Base-by-base conservation (phyloP, 2,329 filamentous ascomycete genomes). In the Xylariaceae sp. region DNA sequence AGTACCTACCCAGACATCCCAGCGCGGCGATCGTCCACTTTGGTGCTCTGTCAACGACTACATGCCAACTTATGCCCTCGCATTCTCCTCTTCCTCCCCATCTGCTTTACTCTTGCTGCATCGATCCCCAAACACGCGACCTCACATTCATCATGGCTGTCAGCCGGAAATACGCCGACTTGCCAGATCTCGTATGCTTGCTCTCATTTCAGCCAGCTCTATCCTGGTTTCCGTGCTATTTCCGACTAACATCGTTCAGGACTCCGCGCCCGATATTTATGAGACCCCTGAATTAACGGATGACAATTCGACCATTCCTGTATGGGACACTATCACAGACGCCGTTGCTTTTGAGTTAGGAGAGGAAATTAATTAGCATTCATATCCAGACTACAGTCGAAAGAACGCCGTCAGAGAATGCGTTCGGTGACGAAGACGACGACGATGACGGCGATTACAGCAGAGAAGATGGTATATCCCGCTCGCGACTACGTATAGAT, bases 201-300 rank as follows among this genome's bases (percentile, higher is more conserved):
- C 92, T 77, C 39, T 56, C 11, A 64, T 62, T 42, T 23, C 55
- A 61, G 47, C 35, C 54, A 4, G 23, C 23, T 30, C 23, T 15
- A 57, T 56, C 50, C 15, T 9, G 50, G 47, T 54, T 42, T 42
- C 48, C 10, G 17, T 35, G 9, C 13, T 51, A 18, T 42, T 49
- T 48, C 30, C 48, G 13, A 47, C 56, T 63, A 37, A 60, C 61
- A 64, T 61, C 57, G n/a, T 64, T 18, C 35, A 95, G 89, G 92
- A 97, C 76, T 89, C 88, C 57, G 92, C 92, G 34, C 92, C 92
- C 66, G 94, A 97, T 71, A 90, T 96, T 69, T 97, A 97, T 79
- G 93, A 97, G 76, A 97, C 94, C 13, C 92, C 93, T 66, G 92
- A 96, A 58, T 79, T 97, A 66, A 93, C 89, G 58, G 91, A 96